Conservation (phyloP, 2,329 filamentous ascomycete genomes). For the Trichoderma sp. region DNA sequence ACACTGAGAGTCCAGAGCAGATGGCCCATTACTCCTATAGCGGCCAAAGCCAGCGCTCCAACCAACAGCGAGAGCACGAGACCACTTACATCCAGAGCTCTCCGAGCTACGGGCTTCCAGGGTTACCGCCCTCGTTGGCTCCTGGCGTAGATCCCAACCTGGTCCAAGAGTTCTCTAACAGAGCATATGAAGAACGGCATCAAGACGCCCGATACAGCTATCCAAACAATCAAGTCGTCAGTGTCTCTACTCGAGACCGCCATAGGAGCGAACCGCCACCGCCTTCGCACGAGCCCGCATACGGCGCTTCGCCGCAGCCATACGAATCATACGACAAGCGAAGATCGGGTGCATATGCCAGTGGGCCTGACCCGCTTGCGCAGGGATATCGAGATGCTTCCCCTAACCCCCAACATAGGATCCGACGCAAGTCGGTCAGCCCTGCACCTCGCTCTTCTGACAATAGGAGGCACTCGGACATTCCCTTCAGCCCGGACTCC, state of each 20-base stretch:
- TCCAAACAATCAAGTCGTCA: constrained; percentile 44
- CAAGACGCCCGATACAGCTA: constrained; percentile 50
- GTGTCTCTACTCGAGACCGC: constrained; percentile 49
- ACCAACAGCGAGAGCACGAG: constrained; percentile 44
- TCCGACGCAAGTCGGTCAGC: constrained; percentile 73
- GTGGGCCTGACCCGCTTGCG: constrained; percentile 37
- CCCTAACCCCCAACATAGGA: constrained; percentile 49
- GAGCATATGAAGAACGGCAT: constrained; percentile 57
- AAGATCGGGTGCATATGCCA: constrained; percentile 45
- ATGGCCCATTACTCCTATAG: constrained; percentile 38
- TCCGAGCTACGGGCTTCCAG: constrained; percentile 47
- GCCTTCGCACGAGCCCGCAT: constrained; percentile 36
- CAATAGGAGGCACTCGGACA: constrained; percentile 57
- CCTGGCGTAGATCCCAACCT: constrained; percentile 62
- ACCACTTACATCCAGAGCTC: constrained; percentile 39
- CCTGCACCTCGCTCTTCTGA: constrained; percentile 61
- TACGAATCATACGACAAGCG: constrained; percentile 51
- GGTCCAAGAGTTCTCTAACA: constrained; percentile 59
- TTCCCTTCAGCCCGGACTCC: constrained; percentile 75
- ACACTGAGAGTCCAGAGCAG: constrained; percentile 39
- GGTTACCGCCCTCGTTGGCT: constrained; percentile 60
- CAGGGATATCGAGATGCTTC: constrained; percentile 40
- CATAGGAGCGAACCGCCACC: constrained; percentile 39
- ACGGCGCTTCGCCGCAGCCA: constrained; percentile 37
- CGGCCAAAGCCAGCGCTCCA: constrained; percentile 39